phyloP scores from a whole-genome alignment of 164 flowering plant genomes.

The Buxus sempervirens region DNA sequence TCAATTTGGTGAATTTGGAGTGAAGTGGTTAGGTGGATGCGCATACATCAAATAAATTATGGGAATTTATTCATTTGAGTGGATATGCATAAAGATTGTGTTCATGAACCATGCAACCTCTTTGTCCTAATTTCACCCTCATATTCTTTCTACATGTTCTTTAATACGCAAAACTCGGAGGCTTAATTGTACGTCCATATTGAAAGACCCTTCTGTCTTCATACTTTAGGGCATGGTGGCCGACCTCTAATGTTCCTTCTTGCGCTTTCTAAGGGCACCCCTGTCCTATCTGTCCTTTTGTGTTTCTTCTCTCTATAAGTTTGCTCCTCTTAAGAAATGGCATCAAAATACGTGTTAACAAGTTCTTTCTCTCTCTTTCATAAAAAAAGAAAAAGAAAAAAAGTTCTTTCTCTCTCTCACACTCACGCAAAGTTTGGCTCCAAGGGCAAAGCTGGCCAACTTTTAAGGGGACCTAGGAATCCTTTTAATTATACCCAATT shows the following conservation, averaged over 20 bases:
- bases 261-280: not conserved
- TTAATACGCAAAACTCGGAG: too few relatives aligned
- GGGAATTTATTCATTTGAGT: too few relatives aligned
- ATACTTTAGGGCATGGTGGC: not conserved
- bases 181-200: too few relatives aligned
- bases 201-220: not conserved
- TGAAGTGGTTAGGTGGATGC: too few relatives aligned
- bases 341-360: not conserved
- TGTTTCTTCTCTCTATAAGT: not conserved
- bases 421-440: too few relatives aligned
- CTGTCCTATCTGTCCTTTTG: not conserved
- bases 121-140: too few relatives aligned
- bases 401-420: constrained; percentile 25
- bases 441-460: constrained; percentile 58
- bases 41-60: too few relatives aligned
- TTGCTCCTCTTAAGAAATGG: not conserved
- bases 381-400: constrained; percentile 8
- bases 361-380: too few relatives aligned
- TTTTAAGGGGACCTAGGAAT: constrained; percentile 33
- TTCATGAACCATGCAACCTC: too few relatives aligned
- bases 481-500: constrained; percentile 17
- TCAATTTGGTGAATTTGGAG: too few relatives aligned
- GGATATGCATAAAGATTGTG: too few relatives aligned
- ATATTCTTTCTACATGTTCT: too few relatives aligned
- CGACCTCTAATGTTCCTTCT: not conserved